These are phyloP conservation scores for Neonectria punicea DNA, from an alignment of 2,329 filamentous ascomycete species.

Conservation along the genomic window DNA sequence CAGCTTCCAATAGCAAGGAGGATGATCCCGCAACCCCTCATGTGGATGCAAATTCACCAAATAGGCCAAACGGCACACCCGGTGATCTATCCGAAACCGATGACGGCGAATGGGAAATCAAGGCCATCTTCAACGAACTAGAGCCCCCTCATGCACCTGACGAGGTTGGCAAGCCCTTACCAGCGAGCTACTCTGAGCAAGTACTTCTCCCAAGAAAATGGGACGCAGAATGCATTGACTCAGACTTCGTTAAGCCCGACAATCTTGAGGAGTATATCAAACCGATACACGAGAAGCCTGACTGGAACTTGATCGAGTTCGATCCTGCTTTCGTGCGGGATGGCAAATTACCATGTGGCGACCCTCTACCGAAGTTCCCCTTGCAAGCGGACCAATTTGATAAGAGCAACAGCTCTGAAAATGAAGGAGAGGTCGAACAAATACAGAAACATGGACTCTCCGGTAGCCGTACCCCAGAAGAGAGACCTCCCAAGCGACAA, in stretches of 20 bases:
- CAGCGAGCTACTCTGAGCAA: constrained; percentile 54
- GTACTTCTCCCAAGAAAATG: constrained; percentile 58
- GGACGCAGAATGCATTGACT: constrained; percentile 56
- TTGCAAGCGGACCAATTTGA: constrained; percentile 13
- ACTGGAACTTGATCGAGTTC: constrained; percentile 53
- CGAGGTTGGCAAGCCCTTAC: constrained; percentile 58
- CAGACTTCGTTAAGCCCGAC: constrained; percentile 55
- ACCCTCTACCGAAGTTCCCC: constrained; percentile 30
- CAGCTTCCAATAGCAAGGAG: constrained; percentile 21
- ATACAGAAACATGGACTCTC: constrained; percentile 28
- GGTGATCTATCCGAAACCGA: constrained; percentile 40
- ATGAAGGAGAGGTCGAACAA: constrained; percentile 29
- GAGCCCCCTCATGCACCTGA: constrained; percentile 52
- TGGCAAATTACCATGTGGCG: constrained; percentile 37
- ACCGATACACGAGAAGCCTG: constrained; percentile 52
- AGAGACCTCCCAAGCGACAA: constrained; percentile 34
- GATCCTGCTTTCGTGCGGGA: constrained; percentile 56
- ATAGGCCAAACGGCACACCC: constrained; percentile 16
- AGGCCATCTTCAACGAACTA: constrained; percentile 51
- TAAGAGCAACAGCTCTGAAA: constrained; percentile 32
- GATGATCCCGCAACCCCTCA: constrained; percentile 19
- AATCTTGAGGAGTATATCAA: constrained; percentile 56
- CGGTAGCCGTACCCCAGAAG: constrained; percentile 24
- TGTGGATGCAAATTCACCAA: constrained; percentile 15
- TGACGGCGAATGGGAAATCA: constrained; percentile 53